A percentile compares a stretch with the other conserved stretches of the same genome.
These are phyloP conservation scores for Trametes meyenii DNA, from an alignment of 768 basidiomycete genomes.

Conservation along the genomic window DNA sequence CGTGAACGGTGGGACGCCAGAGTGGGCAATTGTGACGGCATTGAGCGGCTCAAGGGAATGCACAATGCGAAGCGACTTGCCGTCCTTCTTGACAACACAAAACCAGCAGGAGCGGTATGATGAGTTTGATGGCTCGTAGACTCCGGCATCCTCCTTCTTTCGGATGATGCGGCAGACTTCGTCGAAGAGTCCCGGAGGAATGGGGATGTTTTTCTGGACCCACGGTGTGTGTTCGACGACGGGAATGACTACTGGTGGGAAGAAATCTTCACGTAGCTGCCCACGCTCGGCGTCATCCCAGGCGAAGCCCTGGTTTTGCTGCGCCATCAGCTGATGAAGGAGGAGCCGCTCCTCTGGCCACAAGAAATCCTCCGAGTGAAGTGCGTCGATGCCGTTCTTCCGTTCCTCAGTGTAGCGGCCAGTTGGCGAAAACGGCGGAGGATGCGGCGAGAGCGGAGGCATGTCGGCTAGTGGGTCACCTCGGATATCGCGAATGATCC, in stretches of 20 bases:
- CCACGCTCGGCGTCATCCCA: constrained; percentile 44
- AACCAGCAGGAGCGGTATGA: constrained; percentile 47
- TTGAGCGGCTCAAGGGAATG: constrained; percentile 34
- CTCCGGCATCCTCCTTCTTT: constrained; percentile 40
- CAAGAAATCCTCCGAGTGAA: constrained; percentile 33
- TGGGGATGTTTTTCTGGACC: constrained; percentile 32
- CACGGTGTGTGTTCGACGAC: constrained; percentile 35
- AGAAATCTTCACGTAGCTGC: constrained; percentile 33
- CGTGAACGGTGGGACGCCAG: constrained; percentile 18
- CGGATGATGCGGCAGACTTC: constrained; percentile 38
- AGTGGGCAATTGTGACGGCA: constrained; percentile 25
- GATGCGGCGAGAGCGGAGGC: constrained; percentile 12
- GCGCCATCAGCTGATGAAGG: constrained; percentile 36
- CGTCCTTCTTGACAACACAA: constrained; percentile 37
- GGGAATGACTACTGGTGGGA: constrained; percentile 37
- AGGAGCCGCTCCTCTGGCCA: constrained; percentile 37
- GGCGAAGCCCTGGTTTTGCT: constrained; percentile 35
- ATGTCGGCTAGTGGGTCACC: constrained; percentile 22
- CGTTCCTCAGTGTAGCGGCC: constrained; percentile 25
- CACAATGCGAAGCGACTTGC: constrained; percentile 24
- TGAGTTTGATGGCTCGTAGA: constrained; percentile 43
- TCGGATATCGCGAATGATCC: constrained; percentile 20
- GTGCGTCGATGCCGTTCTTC: constrained; percentile 8
- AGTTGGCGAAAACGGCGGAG: constrained; percentile 13
- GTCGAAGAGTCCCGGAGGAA: constrained; percentile 30